A percentile compares a stretch with the other conserved stretches of the same genome.
These are phyloP conservation scores for Aspergillus latus DNA, from an alignment of 2,329 filamentous ascomycete species.

Conservation along the genomic window DNA sequence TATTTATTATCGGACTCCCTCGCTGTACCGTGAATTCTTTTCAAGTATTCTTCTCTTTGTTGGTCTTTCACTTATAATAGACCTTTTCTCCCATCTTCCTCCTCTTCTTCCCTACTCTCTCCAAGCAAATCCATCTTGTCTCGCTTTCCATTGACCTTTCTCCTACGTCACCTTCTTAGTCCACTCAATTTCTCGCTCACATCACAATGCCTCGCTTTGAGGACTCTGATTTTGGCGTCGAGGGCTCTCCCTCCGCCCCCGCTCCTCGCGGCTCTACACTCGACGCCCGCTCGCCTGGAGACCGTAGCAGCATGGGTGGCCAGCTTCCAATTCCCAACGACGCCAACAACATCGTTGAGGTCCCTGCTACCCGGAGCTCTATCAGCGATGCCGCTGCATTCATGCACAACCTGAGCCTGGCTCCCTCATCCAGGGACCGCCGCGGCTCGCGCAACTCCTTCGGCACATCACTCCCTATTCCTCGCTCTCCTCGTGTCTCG, in stretches of 20 bases:
- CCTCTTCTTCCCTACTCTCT: constrained; percentile 2
- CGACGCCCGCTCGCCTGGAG: constrained; percentile 29
- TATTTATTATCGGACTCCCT: constrained; percentile 8
- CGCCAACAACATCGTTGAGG: constrained; percentile 60
- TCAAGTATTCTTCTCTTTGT: constrained; percentile 6
- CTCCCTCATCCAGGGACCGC: constrained; percentile 67
- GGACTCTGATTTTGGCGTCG: constrained; percentile 55
- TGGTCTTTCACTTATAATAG: background rate
- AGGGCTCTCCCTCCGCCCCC: constrained; percentile 29
- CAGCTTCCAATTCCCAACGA: constrained; percentile 47
- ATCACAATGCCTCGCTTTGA: constrained; percentile 61
- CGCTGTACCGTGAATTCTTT: constrained; percentile 1
- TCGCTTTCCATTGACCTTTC: constrained; percentile 12
- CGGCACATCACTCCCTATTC: constrained; percentile 70
- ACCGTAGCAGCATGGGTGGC: constrained; percentile 27
- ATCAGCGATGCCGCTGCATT: constrained; percentile 67
- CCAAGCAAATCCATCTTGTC: background rate
- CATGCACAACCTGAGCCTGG: constrained; percentile 71
- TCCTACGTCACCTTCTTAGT: background rate
- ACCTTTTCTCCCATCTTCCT: background rate
- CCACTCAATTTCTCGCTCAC: background rate
- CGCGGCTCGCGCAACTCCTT: constrained; percentile 74
- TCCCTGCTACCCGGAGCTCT: constrained; percentile 67
- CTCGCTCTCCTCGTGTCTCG: constrained; percentile 67
- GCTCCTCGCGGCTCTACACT: constrained; percentile 12